Conservation (phyloP, 148 eudicot genomes). For the Pouteria glomerata region DNA sequence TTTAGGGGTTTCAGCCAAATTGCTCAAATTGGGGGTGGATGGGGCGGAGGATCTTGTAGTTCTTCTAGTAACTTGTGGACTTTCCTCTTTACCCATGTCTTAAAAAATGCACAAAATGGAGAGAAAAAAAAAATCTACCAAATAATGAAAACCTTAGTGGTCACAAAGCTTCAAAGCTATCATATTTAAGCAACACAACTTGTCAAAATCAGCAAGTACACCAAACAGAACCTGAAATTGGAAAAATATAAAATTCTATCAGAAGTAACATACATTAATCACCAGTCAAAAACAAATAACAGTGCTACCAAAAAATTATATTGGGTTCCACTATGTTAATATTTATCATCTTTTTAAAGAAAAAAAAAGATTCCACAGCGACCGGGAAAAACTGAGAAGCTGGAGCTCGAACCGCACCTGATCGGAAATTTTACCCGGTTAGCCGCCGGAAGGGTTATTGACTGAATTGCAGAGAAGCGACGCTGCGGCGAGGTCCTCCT, state of each 20-base stretch:
- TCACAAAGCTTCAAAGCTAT: not conserved
- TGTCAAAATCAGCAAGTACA: not conserved
- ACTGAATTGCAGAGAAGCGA: too few relatives aligned
- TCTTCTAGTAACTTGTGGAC: slow-evolving; percentile 49
- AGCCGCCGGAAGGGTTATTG: too few relatives aligned
- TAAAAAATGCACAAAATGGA: not conserved
- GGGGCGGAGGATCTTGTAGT: slow-evolving; percentile 53
- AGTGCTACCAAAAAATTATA: not conserved
- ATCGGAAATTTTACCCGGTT: not conserved
- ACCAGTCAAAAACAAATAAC: too few relatives aligned
- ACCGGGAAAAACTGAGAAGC: not conserved
- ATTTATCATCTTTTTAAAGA: not conserved
- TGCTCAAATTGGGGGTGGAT: slow-evolving; percentile 28
- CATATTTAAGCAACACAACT: not conserved
- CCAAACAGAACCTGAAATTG: not conserved
- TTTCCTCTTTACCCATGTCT: slow-evolving; percentile 54
- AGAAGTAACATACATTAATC: not conserved
- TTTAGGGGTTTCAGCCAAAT: slow-evolving; percentile 20
- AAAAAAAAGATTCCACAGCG: not conserved
- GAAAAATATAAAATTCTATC: not conserved
- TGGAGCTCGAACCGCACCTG: not conserved
- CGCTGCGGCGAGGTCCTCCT: too few relatives aligned
- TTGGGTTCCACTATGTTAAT: not conserved
- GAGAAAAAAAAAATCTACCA: not conserved
- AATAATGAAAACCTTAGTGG: not conserved